phyloP scores from a whole-genome alignment of 441 rosid species.

The Gossypium schwendimanii region DNA sequence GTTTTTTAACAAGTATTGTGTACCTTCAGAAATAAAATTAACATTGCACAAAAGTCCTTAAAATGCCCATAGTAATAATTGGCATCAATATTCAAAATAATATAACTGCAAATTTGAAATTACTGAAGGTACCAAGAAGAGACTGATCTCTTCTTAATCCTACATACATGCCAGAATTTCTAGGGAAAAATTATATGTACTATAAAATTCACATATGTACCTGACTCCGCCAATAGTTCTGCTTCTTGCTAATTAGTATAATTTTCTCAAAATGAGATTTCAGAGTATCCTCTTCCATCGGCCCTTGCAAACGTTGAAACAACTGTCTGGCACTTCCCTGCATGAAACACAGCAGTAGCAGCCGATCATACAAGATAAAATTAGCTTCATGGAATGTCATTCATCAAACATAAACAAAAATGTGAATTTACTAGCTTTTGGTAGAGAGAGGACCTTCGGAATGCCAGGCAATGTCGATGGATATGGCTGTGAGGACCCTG shows the following conservation, averaged over 20 bases:
- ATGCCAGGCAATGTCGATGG: slow-evolving; percentile 99
- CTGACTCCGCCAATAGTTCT: slow-evolving; percentile 60
- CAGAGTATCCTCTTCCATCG: slow-evolving; percentile 91
- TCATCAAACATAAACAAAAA: slow-evolving; percentile 8
- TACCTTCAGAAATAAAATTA: not conserved
- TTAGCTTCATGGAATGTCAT: slow-evolving; percentile 18
- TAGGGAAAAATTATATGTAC: not conserved
- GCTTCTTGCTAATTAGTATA: slow-evolving; percentile 69
- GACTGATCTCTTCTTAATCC: not conserved
- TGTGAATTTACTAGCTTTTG: not conserved
- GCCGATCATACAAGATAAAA: slow-evolving; percentile 10
- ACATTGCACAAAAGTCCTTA: not conserved
- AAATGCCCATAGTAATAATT: slow-evolving; percentile 3
- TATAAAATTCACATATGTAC: slow-evolving; percentile 30
- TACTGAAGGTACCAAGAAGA: slow-evolving; percentile 5
- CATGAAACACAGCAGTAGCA: slow-evolving; percentile 26
- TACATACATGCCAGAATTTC: not conserved
- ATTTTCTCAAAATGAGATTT: slow-evolving; percentile 97
- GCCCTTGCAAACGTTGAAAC: slow-evolving; percentile 96
- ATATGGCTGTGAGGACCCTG: slow-evolving; percentile 94
- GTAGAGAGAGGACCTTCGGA: slow-evolving; percentile 59
- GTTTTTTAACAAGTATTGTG: not conserved
- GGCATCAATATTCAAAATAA: slow-evolving; percentile 3
- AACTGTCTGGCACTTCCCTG: slow-evolving; percentile 99
- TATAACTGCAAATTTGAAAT: slow-evolving; percentile 1